Evolutionary conservation across 495 filamentous ascomycete genomes (phyloP).

Genomic region (Talaromyces stipitatus): DNA sequence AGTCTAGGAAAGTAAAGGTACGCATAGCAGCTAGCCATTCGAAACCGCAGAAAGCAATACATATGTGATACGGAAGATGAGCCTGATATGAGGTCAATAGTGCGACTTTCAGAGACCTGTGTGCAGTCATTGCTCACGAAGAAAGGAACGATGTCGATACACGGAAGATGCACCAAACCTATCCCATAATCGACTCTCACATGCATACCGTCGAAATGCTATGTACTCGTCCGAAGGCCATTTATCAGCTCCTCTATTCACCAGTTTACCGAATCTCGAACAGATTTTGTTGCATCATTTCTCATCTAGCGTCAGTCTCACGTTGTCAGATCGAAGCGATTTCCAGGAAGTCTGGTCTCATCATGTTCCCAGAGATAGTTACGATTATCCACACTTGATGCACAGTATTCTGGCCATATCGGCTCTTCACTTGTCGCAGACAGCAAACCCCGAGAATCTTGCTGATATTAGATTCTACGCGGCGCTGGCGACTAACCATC

Average conservation of each 20-base stretch:
- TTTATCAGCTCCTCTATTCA: neutral
- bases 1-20: constrained; percentile 31
- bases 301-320: constrained; percentile 1
- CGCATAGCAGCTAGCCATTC: neutral
- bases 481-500: neutral
- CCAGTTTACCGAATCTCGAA: neutral
- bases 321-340: neutral
- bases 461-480: neutral
- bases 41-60: neutral
- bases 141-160: constrained; percentile 2
- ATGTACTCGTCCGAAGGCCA: neutral
- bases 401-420: constrained; percentile 4
- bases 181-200: neutral
- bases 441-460: neutral
- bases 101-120: constrained; percentile 8
- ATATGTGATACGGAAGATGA: constrained; percentile 7
- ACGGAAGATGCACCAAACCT: neutral
- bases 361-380: neutral
- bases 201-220: neutral
- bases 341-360: neutral
- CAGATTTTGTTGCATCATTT: neutral
- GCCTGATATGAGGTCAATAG: neutral
- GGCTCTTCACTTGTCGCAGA: constrained; percentile 1
- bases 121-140: constrained; percentile 16
- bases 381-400: neutral